phyloP scores from a whole-genome alignment of 2,329 filamentous ascomycete genomes.

The Fusarium gaditjirri region DNA sequence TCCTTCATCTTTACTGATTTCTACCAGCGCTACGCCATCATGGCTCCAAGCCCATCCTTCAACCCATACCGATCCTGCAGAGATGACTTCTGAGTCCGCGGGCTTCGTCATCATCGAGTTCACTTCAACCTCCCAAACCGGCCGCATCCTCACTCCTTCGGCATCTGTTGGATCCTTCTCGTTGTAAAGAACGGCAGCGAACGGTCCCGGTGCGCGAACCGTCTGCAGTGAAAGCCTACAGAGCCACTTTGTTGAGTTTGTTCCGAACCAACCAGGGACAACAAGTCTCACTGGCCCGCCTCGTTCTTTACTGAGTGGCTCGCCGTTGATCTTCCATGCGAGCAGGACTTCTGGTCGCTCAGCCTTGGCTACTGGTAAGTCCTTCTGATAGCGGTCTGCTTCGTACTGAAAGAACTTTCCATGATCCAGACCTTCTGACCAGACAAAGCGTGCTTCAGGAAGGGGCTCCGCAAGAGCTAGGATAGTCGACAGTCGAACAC shows the following conservation, averaged over 20 bases:
- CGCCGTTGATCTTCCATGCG: not conserved
- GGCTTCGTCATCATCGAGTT: slow-evolving; percentile 21
- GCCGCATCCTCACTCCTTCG: not conserved
- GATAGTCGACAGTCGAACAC: not conserved
- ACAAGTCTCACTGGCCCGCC: slow-evolving; percentile 14
- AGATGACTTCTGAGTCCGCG: not conserved
- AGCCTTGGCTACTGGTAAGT: not conserved
- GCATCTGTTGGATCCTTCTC: slow-evolving; percentile 3
- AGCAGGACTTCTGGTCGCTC: not conserved
- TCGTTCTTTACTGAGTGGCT: not conserved
- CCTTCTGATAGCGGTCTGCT: slow-evolving; percentile 18
- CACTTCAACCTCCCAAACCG: slow-evolving; percentile 18
- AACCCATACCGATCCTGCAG: not conserved
- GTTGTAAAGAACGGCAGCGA: slow-evolving; percentile 4
- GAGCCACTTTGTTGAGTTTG: slow-evolving; percentile 24
- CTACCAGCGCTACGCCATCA: not conserved
- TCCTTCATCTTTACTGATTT: not conserved
- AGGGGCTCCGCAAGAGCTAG: not conserved
- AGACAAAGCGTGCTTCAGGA: not conserved
- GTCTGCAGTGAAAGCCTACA: not conserved
- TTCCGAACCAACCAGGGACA: slow-evolving; percentile 22
- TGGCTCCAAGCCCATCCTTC: slow-evolving; percentile 15
- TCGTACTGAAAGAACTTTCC: slow-evolving; percentile 6
- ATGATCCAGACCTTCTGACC: slow-evolving; percentile 12
- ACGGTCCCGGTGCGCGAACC: not conserved